Evolutionary conservation across 2,329 filamentous ascomycete species (phyloP).

Genomic region (Zalaria sp.): DNA sequence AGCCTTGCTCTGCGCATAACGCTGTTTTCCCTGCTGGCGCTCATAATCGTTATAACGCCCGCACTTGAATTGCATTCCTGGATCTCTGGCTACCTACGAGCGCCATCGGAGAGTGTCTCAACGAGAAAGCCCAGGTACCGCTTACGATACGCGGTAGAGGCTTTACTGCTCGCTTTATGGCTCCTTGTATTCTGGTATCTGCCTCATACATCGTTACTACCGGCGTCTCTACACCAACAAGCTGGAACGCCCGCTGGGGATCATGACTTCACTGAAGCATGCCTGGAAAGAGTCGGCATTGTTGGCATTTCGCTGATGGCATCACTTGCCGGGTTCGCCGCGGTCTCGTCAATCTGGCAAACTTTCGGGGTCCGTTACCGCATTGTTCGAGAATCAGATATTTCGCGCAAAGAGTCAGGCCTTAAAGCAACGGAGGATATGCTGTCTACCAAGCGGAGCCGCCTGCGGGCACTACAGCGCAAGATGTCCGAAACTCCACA

Average conservation of each 20-base stretch:
- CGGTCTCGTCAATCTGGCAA: conserved; percentile 79
- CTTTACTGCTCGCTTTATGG: conserved; percentile 51
- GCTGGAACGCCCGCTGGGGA: conserved; percentile 12
- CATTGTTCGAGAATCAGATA: conserved; percentile 50
- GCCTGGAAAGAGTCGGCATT: conserved; percentile 57
- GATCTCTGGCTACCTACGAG: conserved; percentile 18
- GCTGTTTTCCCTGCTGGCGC: conserved; percentile 54
- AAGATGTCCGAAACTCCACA: conserved; percentile 36
- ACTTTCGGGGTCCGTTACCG: conserved; percentile 54
- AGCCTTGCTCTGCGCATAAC: conserved; percentile 54
- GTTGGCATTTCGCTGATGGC: conserved; percentile 82
- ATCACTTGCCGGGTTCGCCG: conserved; percentile 74
- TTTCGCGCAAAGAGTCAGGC: conserved; percentile 64
- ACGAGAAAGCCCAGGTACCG: neutral
- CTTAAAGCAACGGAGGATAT: conserved; percentile 68
- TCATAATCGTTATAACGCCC: conserved; percentile 63
- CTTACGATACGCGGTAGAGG: conserved; percentile 32
- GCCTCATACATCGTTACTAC: conserved; percentile 20
- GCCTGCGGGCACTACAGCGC: conserved; percentile 54
- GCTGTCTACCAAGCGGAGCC: conserved; percentile 59
- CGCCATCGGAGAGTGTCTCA: conserved; percentile 1
- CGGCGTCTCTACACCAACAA: conserved; percentile 22
- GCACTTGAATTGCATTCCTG: conserved; percentile 66
- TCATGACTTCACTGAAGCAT: conserved; percentile 39
- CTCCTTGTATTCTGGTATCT: conserved; percentile 58